Base-by-base conservation (phyloP, 1,284 basidiomycete genomes). In the Tremellales sp. region DNA sequence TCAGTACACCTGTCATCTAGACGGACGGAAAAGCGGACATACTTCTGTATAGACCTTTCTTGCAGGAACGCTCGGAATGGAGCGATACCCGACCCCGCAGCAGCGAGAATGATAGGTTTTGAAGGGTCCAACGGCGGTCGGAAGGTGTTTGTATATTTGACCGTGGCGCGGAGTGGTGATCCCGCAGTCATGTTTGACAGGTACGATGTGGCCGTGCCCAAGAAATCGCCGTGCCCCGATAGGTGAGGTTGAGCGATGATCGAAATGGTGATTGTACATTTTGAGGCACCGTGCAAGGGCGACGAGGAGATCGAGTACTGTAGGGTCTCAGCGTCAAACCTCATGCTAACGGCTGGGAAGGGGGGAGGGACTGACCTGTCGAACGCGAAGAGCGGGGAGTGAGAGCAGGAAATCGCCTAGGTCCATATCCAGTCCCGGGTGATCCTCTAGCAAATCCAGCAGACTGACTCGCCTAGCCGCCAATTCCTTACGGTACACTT, bases 41-140 rank as follows among this genome's bases (percentile, higher is more conserved):
- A 40, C 39, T 40, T 40, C 39, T 40, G 39, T 5, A 40, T 21
- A 24, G 39, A 4, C 23, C 39, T 40, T 40, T 40, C 39, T 23
- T 40, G 39, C 3, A 40, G 21, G 19, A 40, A 40, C 19, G 11
- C 39, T 22, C 39, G 19, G 39, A 40, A 40, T 10, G 39, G 39
- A 22, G 39, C 39, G 23, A 40, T 40, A 40, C 39, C 39, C 15
- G 39, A 40, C 5, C 39, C 39, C 3, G 39, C 39, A 5, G 17
- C 39, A 7, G 39, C 39, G 17, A 40, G 8, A 5, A 40, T 4
- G 39, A 40, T 40, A 12, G 39, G 19, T 3, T 5, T 23, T 3
- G 39, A 21, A 4, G 39, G 39, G 23, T 40, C 39, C 4, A 40
- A 15, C 6, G 39, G 39, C 6, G 23, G 23, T 21, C 23, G 7